Evolutionary conservation across 1,284 basidiomycete genomes (phyloP), one percentile per base, ranked within the genome.

Genomic region (Ceratobasidium sp.): DNA sequence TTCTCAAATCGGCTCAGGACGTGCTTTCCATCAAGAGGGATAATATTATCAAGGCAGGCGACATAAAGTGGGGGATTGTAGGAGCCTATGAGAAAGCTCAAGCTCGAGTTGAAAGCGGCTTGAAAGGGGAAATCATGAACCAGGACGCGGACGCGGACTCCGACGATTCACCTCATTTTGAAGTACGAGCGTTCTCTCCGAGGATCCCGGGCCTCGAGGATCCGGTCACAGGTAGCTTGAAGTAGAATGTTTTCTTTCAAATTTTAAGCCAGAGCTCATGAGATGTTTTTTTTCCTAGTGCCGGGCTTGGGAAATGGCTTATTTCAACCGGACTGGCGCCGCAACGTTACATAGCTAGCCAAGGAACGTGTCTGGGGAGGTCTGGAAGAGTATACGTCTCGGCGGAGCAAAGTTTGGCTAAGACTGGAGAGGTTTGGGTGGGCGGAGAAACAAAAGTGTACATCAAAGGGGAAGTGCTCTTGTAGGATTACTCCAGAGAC

Each of bases 171-270:
- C 73, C 73, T 6, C 73, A 76, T 23, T 76, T 76, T 26, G 73
- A 76, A n/a, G 49, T 75, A 20, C 72, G 72, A 10, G 72, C 72
- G 9, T 75, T 75, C 49, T 42, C 60, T 40, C 58, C 72, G 7
- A 75, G 49, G 40, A 46, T 63, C 10, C 26, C 60, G 9, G 20
- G 33, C 40, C 15, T 73, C 40, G 70, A 73, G n/a, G 70, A 73
- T 23, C 70, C 70, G 18, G 70, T 73, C 28, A 76, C 73, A 13
- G 73, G 73, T 42, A 76, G 61, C 40, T n/a, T 76, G 12, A 76
- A 76, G 73, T 66, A 40, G 53, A 60, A 1, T 33, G 40, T 40
- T 15, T 63, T 20, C 40, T 40, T 13, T 56, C 23, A 20, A 0
- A 23, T 42, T n/a, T 33, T 60, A 9, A 2, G 5, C 60, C 39